Conservation (phyloP, 1,284 basidiomycete species). For the Thelephora terrestris region DNA sequence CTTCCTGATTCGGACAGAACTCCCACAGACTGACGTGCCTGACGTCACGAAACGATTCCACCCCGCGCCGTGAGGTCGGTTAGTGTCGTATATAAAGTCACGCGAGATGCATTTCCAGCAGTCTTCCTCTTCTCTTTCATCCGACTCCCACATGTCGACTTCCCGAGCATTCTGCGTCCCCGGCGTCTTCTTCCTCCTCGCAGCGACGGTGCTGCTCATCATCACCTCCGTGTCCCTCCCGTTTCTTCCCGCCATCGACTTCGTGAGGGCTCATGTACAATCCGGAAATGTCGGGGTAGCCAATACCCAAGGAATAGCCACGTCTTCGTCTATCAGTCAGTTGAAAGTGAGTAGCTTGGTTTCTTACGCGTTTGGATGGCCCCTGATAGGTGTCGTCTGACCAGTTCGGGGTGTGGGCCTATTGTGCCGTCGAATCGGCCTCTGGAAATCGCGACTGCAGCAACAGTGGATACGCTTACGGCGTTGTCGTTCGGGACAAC, state of each 20-base stretch:
- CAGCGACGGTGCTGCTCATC: constrained; percentile 55
- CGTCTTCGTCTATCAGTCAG: constrained; percentile 27
- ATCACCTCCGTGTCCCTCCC: constrained; percentile 63
- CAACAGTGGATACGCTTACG: constrained; percentile 36
- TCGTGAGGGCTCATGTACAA: constrained; percentile 45
- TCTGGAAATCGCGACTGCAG: constrained; percentile 38
- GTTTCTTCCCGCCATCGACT: constrained; percentile 50
- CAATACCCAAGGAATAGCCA: constrained; percentile 18
- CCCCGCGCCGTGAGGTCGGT: no score
- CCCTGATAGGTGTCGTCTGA: constrained; percentile 2
- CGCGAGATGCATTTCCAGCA: no score
- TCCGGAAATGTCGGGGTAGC: constrained; percentile 12
- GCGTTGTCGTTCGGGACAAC: constrained; percentile 26
- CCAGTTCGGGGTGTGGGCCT: constrained; percentile 51
- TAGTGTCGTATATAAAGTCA: no score
- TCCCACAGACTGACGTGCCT: no score
- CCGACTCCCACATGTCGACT: not conserved
- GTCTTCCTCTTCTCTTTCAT: no score
- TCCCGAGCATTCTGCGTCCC: constrained; percentile 45
- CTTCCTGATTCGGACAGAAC: no score
- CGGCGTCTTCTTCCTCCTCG: constrained; percentile 49
- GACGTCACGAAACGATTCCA: no score
- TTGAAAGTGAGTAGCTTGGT: constrained; percentile 41
- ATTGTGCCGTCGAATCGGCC: constrained; percentile 3
- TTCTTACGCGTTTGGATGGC: constrained; percentile 3